phyloP scores from a whole-genome alignment of 176 grass and related monocot genomes.

The Musa itinerans region DNA sequence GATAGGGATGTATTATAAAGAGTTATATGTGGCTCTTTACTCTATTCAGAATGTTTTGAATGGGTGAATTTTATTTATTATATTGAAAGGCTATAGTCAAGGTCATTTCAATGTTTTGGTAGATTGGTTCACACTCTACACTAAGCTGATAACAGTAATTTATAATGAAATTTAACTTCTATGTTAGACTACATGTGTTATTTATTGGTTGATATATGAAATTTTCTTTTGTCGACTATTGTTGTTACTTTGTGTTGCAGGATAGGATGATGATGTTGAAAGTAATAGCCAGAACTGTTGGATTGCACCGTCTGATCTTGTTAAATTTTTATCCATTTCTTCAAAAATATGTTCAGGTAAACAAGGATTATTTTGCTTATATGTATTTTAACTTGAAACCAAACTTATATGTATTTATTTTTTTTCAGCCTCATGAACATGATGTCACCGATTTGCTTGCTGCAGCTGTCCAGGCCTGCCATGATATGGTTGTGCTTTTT shows the following conservation, averaged over 20 bases:
- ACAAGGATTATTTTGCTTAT: neutral
- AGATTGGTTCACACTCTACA: neutral
- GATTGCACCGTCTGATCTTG: conserved; percentile 74
- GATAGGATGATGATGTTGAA: conserved; percentile 93
- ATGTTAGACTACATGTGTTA: neutral
- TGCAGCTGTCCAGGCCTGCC: conserved; percentile 92
- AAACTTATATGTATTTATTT: conserved; percentile 1
- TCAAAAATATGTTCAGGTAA: conserved; percentile 90
- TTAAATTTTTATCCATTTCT: conserved; percentile 84
- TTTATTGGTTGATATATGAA: neutral
- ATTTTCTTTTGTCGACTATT: neutral
- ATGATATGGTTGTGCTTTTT: conserved; percentile 62
- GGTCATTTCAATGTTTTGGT: neutral
- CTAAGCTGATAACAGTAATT: too few relatives aligned
- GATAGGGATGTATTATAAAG: too few relatives aligned
- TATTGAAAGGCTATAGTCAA: neutral
- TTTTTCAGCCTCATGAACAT: conserved; percentile 78
- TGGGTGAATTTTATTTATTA: too few relatives aligned
- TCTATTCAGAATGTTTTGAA: too few relatives aligned
- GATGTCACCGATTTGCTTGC: conserved; percentile 92
- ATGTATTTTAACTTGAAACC: neutral
- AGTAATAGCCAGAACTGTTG: conserved; percentile 80
- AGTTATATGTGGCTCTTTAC: too few relatives aligned
- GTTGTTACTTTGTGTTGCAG: conserved; percentile 30
- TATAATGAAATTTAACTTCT: too few relatives aligned